Base-by-base conservation (phyloP, 202 grass and related monocot genomes). In the Miscanthus sacchariflorus region DNA sequence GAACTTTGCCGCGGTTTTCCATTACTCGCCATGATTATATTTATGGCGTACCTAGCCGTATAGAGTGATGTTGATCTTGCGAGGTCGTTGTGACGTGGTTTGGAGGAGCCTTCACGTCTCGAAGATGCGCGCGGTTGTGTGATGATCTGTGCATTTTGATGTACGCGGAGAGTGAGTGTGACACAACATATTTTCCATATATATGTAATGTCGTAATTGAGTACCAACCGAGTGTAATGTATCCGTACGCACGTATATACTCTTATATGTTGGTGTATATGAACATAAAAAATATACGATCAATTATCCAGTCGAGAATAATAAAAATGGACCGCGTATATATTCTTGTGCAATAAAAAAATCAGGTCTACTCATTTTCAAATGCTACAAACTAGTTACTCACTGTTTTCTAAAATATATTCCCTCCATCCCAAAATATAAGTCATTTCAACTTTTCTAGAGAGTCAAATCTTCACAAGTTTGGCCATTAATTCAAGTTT, bases 1-100 rank as follows among this genome's bases (percentile, higher is more conserved):
- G 85, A 94, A 66, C 74, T 67, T 85, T 33, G 74, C 77, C 35
- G 71, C 70, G 12, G 64, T 56, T 85, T 88, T 84, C 30, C 77
- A 56, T 33, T 49, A 42, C 28, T 84, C 90, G 3, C 77, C 82
- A 43, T 85, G 77, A 85, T 50, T 77, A 13, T 50, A 38, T 77
- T 30, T 30, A 12, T 54, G 21, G 36, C 25, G 43, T 23, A 18
- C 4, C 23, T 66, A 25, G n/a, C 59, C 61, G 10, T 13, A 11
- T 9, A 68, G 63, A 30, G 27, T n/a, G 25, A 18, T 75, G 24
- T 76, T 77, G 27, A n/a, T 77, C 48, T 54, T 5, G 68, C 68
- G 68, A 56, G 40, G 14, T 38, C 30, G 27, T 18, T 21, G 21
- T 39, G 70, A 17, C 18, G 77, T 40, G 33, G 77, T 21, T 71